These are phyloP conservation scores for Alternaria gaisen DNA, from an alignment of 2,329 filamentous ascomycete genomes.

Conservation along the genomic window DNA sequence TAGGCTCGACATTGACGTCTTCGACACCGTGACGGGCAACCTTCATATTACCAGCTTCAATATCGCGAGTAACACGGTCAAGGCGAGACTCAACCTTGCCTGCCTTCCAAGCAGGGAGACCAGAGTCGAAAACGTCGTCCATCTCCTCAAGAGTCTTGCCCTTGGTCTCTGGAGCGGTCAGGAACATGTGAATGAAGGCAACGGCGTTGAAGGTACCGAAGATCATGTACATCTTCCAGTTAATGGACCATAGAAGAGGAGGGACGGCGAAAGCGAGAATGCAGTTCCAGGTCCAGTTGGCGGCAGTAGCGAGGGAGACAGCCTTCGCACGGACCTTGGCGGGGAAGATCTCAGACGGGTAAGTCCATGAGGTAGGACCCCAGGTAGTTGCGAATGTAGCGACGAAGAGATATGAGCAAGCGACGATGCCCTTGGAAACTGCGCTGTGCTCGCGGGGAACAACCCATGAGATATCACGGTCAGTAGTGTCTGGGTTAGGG, in stretches of 20 bases:
- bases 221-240: constrained; percentile 56
- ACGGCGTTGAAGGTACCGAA: constrained; percentile 52
- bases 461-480: constrained; percentile 65
- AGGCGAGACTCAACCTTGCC: constrained; percentile 43
- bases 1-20: constrained; percentile 29
- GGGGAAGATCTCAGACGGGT: constrained; percentile 53
- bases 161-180: constrained; percentile 53
- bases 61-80: constrained; percentile 46
- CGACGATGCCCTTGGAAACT: constrained; percentile 63
- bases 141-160: constrained; percentile 54
- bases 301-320: constrained; percentile 50
- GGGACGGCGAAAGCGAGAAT: constrained; percentile 53
- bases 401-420: constrained; percentile 56
- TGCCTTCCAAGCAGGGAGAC: constrained; percentile 48
- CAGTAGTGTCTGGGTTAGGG: constrained; percentile 38
- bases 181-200: constrained; percentile 52
- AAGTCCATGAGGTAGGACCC: constrained; percentile 50
- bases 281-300: constrained; percentile 53
- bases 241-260: constrained; percentile 52
- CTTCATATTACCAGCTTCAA: constrained; percentile 49
- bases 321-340: constrained; percentile 54
- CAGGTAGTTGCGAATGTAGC: constrained; percentile 56
- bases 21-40: constrained; percentile 25
- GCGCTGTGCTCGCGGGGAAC: constrained; percentile 61
- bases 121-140: constrained; percentile 52